phyloP scores from a whole-genome alignment of 2,329 filamentous ascomycete species.

The Colletotrichum sp. region DNA sequence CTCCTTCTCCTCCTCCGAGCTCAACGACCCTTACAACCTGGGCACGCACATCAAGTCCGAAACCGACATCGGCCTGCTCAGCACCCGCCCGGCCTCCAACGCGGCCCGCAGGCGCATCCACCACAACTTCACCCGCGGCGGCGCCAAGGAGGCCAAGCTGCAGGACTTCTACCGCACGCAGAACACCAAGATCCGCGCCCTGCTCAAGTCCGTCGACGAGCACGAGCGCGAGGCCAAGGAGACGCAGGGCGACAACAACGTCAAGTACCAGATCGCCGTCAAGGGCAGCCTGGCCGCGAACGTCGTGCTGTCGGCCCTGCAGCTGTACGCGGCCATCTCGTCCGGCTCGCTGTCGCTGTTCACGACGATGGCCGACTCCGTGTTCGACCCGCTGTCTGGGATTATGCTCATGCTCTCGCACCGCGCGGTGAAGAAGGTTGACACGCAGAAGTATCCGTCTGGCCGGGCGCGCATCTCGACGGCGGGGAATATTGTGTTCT shows the following conservation, averaged over 20 bases:
- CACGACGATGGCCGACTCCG: constrained; percentile 94
- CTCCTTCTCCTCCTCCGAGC: constrained; percentile 9
- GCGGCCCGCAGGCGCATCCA: constrained; percentile 73
- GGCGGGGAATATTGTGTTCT: constrained; percentile 94
- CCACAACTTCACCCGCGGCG: constrained; percentile 23
- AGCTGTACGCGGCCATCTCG: constrained; percentile 86
- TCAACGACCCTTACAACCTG: constrained; percentile 81
- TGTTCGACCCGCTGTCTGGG: constrained; percentile 93
- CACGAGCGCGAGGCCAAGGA: constrained; percentile 83
- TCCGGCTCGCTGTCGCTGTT: constrained; percentile 94
- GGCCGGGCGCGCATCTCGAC: constrained; percentile 96
- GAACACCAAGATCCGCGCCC: constrained; percentile 90
- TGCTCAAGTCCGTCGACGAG: constrained; percentile 92
- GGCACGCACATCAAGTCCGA: constrained; percentile 78
- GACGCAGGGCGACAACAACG: constrained; percentile 79
- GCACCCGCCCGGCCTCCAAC: constrained; percentile 76
- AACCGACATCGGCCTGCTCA: constrained; percentile 66
- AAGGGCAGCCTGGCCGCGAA: constrained; percentile 80
- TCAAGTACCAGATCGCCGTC: constrained; percentile 73
- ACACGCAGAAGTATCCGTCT: constrained; percentile 84
- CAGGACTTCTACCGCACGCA: constrained; percentile 87
- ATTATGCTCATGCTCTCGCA: constrained; percentile 85
- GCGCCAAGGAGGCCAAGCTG: constrained; percentile 58
- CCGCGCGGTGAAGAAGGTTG: constrained; percentile 86
- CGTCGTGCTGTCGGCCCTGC: constrained; percentile 76